These are phyloP conservation scores for Phalaenopsis equestris DNA, from an alignment of 106 monocot species.

Conservation along the genomic window DNA sequence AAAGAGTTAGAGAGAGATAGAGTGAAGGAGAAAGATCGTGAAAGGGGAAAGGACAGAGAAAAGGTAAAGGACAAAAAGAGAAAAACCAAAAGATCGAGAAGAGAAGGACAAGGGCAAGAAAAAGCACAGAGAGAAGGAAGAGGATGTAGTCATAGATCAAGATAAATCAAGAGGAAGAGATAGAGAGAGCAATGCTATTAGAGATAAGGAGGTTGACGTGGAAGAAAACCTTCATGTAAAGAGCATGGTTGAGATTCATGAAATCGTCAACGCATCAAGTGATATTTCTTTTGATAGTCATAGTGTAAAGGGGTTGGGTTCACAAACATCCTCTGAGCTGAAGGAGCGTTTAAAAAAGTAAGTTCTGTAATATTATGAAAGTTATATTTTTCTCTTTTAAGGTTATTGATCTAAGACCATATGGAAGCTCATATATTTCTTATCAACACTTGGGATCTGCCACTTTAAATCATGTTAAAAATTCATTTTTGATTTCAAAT, in stretches of 20 bases:
- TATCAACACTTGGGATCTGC: neutral
- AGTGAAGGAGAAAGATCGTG: constrained; percentile 22
- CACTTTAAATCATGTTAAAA: neutral
- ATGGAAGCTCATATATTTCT: neutral
- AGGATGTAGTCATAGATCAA: constrained; percentile 10
- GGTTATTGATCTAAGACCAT: neutral
- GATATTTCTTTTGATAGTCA: constrained; percentile 8
- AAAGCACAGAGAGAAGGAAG: constrained; percentile 13
- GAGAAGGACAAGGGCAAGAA: constrained; percentile 17
- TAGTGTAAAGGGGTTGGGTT: constrained; percentile 11
- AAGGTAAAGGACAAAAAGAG: constrained; percentile 23
- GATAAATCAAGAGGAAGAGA: constrained; percentile 22
- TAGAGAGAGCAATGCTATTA: constrained; percentile 3
- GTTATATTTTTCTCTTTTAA: neutral
- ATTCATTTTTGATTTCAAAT: neutral
- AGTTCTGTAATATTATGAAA: neutral
- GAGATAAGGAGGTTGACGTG: constrained; percentile 11
- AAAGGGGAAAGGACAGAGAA: constrained; percentile 14
- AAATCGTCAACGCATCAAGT: constrained; percentile 4
- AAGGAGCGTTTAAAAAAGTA: constrained; percentile 36
- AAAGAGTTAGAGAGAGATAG: constrained; percentile 29
- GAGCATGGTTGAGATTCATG: constrained; percentile 7
- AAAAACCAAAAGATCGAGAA: constrained; percentile 23
- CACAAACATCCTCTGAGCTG: constrained; percentile 18
- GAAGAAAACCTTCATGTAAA: neutral